Evolutionary conservation across 495 filamentous ascomycete species (phyloP).

Genomic region (Daldinia loculata): DNA sequence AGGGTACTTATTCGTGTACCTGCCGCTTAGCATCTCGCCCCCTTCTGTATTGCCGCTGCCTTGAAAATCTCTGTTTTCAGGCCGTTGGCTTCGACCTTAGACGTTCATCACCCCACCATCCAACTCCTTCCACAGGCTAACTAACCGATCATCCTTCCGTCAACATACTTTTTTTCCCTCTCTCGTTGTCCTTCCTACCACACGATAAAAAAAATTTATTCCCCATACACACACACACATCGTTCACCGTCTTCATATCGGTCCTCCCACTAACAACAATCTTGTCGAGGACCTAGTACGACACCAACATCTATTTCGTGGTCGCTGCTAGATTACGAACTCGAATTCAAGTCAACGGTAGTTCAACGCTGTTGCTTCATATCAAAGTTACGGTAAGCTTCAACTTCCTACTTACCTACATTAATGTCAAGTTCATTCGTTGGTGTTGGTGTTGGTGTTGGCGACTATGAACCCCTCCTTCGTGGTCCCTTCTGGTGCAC

Average conservation of each 20-base stretch:
- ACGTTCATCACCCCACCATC: conserved; percentile 9
- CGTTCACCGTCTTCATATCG: background rate
- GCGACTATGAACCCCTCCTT: conserved; percentile 7
- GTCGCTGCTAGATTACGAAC: background rate
- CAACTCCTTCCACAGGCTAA: background rate
- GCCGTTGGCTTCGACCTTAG: conserved; percentile 7
- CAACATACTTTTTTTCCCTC: conserved; percentile 7
- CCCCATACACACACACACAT: background rate
- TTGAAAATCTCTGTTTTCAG: conserved; percentile 6
- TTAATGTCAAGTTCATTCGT: background rate
- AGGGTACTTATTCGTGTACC: conserved; percentile 5
- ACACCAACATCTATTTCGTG: background rate
- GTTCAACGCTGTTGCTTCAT: background rate
- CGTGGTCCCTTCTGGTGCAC: background rate
- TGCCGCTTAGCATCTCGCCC: background rate
- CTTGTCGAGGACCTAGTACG: background rate
- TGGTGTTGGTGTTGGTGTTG: background rate
- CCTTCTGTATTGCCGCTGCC: conserved; percentile 7
- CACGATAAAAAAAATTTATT: background rate
- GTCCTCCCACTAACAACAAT: background rate
- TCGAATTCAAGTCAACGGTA: background rate
- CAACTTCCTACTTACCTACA: background rate
- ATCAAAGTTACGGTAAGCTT: background rate
- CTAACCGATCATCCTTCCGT: conserved; percentile 5
- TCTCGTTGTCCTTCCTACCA: background rate